Percentiles rank a stretch among this genome's conserved stretches.
These are phyloP conservation scores for Silene coronaria DNA, from an alignment of 179 eudicot species.

Conservation along the genomic window DNA sequence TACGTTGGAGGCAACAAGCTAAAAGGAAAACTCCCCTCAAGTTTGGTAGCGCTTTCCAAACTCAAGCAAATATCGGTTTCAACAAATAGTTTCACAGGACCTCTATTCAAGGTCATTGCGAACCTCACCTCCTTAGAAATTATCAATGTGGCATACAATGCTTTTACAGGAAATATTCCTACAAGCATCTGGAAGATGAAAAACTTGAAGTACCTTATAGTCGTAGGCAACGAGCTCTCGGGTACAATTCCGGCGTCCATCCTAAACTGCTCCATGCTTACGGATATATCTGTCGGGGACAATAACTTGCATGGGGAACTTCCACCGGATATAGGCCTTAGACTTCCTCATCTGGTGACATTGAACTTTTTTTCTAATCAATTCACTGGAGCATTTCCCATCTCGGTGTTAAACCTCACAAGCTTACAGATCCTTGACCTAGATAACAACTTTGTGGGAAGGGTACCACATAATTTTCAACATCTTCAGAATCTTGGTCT, in stretches of 20 bases:
- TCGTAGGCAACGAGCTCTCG: constrained; percentile 11
- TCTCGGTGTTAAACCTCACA: constrained; percentile 37
- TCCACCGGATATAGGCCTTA: constrained; percentile 29
- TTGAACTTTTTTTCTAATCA: constrained; percentile 21
- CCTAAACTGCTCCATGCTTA: constrained; percentile 27
- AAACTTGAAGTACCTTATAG: constrained; percentile 1
- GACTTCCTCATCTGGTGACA: constrained; percentile 25
- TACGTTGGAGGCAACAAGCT: constrained; percentile 10
- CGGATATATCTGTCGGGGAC: neutral
- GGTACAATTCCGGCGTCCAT: constrained; percentile 27
- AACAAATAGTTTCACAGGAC: constrained; percentile 18
- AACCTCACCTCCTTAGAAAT: neutral
- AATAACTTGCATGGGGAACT: constrained; percentile 28
- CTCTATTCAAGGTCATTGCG: neutral
- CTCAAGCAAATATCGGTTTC: neutral
- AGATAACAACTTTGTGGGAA: constrained; percentile 22
- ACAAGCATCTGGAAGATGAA: constrained; percentile 10
- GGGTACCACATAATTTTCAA: constrained; percentile 5
- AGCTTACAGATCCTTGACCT: neutral
- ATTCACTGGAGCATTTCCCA: constrained; percentile 36
- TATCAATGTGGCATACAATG: neutral
- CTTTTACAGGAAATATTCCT: constrained; percentile 3
- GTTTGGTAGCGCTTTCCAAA: constrained; percentile 15
- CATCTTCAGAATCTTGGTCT: neutral
- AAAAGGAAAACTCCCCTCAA: constrained; percentile 25